Evolutionary conservation across 371 early-diverging fungal genomes (phyloP), one percentile per base, ranked within the genome.

Genomic region (Mortierella sp.): DNA sequence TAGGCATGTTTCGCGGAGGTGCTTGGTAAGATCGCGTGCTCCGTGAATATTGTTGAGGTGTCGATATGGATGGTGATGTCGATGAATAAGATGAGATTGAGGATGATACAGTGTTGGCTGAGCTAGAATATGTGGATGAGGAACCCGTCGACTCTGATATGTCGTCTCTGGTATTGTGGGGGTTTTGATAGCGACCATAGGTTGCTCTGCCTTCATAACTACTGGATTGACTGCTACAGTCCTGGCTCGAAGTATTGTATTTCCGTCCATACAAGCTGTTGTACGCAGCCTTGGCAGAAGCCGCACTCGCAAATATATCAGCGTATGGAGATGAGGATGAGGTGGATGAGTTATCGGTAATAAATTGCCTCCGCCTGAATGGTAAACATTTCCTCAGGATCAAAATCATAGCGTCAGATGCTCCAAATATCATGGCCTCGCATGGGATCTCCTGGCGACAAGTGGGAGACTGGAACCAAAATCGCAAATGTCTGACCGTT

Each of bases 381-480:
- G 79, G 79, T 43, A 64, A 57, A n/a, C 75, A 79, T 39, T 65
- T 62, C 35, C 79, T 60, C 57, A 79, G 43, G 35, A 79, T 68
- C 9, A 64, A 68, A 18, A 79, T 67, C 72, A 79, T 59, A 3
- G 68, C 79, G n/a, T 79, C 79, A 10, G 79, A 70, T 2, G 75
- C 74, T 8, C 79, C 75, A 43, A 74, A 79, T 22, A 79, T n/a
- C 71, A 74, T 71, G 26, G 70, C 72, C 68, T 79, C 79, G 57
- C 79, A 79, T 6, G 79, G 79, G 39, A 79, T 71, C 57, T 79
- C 79, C 20, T 71, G 49, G 0, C 24, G 74, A 18, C 55, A 64
- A 12, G 39, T 68, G 5, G 79, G 79, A 12, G 79, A 79, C 30
- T 79, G 79, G 65, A 79, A 79, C 70, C 73, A 74, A 43, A 79